These are phyloP conservation scores for Urostyla sp. DNA, from an alignment of 73 alveolate genomes.

Conservation along the genomic window DNA sequence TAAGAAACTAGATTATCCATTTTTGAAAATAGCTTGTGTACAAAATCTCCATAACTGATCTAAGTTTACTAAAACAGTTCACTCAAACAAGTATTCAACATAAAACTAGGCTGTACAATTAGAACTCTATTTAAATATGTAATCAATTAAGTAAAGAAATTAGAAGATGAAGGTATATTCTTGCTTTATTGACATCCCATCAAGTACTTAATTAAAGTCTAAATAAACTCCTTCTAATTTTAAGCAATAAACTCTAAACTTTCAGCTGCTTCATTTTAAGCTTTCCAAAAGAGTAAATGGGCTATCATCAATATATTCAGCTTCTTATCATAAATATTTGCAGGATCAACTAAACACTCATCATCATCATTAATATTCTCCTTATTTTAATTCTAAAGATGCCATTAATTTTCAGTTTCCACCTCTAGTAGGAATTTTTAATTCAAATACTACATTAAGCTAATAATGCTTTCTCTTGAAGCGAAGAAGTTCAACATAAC, in stretches of 20 bases:
- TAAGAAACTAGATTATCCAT: slow-evolving; percentile 51
- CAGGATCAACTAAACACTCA: slow-evolving; percentile 12
- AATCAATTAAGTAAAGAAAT: slow-evolving; percentile 35
- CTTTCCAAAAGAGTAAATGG: slow-evolving; percentile 33
- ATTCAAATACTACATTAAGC: neutral
- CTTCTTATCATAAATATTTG: slow-evolving; percentile 17
- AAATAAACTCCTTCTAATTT: neutral
- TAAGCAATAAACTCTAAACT: neutral
- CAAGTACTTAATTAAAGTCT: neutral
- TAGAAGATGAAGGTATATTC: slow-evolving; percentile 19
- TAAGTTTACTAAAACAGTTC: neutral
- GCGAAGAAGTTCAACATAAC: slow-evolving; percentile 16
- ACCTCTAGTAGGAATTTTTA: slow-evolving; percentile 15
- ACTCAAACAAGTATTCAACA: neutral
- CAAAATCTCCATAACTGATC: neutral
- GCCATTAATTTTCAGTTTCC: slow-evolving; percentile 20
- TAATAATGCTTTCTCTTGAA: slow-evolving; percentile 3
- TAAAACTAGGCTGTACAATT: neutral
- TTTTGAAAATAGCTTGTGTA: slow-evolving; percentile 38
- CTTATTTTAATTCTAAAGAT: slow-evolving; percentile 12
- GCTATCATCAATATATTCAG: slow-evolving; percentile 20
- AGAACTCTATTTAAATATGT: slow-evolving; percentile 36
- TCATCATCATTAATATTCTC: slow-evolving; percentile 39
- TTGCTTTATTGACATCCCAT: slow-evolving; percentile 8
- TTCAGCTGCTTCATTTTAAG: slow-evolving; percentile 34